Evolutionary conservation across 768 basidiomycete genomes (phyloP).

Genomic region (Macrocybe gigantea): DNA sequence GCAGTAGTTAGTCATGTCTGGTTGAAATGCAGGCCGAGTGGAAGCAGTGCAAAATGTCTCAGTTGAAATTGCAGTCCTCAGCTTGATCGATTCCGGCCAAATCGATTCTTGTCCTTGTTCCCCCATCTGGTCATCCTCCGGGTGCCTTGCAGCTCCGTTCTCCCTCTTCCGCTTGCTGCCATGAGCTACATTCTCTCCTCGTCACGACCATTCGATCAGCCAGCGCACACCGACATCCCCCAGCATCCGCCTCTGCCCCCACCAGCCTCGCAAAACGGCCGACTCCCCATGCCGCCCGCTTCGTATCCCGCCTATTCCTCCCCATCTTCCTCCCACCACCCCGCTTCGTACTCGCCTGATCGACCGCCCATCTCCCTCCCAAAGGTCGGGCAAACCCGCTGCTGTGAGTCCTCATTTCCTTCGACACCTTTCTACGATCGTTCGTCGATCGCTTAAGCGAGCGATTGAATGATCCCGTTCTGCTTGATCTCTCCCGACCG

Average conservation of each 20-base stretch:
- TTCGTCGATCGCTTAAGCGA: constrained; percentile 25
- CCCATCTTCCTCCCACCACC: constrained; percentile 10
- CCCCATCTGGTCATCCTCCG: constrained; percentile 3
- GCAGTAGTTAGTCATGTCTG: no score
- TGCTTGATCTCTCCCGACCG: constrained; percentile 16
- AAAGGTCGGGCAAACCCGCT: constrained; percentile 67
- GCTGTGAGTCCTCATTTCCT: constrained; percentile 47
- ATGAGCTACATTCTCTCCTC: constrained; percentile 19
- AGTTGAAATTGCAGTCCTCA: constrained; percentile 5
- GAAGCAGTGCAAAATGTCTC: constrained; percentile 2
- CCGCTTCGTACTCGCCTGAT: constrained; percentile 23
- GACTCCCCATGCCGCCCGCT: constrained; percentile 8
- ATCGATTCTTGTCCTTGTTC: not conserved
- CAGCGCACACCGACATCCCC: no score
- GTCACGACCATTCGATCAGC: constrained; percentile 6
- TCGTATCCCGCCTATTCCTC: constrained; percentile 11
- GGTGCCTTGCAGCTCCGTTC: not conserved
- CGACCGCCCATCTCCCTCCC: constrained; percentile 33
- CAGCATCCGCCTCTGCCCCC: not conserved
- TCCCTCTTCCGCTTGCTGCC: constrained; percentile 1
- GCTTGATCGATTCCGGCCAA: not conserved
- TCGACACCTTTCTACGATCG: constrained; percentile 22
- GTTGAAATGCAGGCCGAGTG: not conserved
- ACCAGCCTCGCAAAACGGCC: constrained; percentile 3
- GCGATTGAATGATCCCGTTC: constrained; percentile 16